Conservation (phyloP, 257 asterid species). For the Primulina eburnea region DNA sequence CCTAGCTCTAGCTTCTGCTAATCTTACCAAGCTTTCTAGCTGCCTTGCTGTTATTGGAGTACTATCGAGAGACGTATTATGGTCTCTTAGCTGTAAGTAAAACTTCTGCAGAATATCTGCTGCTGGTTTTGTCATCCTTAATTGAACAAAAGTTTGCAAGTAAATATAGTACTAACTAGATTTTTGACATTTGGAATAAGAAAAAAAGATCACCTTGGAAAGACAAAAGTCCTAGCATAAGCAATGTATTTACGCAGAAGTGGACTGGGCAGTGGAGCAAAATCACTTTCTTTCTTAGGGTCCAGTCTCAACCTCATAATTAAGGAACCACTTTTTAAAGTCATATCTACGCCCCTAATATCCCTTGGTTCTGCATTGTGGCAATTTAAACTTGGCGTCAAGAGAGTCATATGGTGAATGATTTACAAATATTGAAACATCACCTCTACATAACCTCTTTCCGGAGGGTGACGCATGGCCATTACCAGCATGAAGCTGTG, state of each 20-base stretch:
- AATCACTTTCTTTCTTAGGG: constrained; percentile 67
- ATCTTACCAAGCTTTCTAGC: constrained; percentile 88
- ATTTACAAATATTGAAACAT: constrained; percentile 20
- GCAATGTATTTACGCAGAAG: constrained; percentile 94
- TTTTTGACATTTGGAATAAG: constrained; percentile 18
- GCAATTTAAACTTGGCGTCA: constrained; percentile 29
- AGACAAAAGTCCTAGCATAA: constrained; percentile 79
- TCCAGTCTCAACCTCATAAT: constrained; percentile 78
- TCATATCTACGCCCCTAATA: constrained; percentile 40
- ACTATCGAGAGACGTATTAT: constrained; percentile 71
- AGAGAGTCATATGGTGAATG: constrained; percentile 19
- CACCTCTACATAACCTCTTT: constrained; percentile 78
- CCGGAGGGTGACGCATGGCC: constrained; percentile 62
- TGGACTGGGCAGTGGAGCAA: constrained; percentile 90
- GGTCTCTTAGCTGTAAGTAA: constrained; percentile 80
- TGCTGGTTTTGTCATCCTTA: constrained; percentile 89
- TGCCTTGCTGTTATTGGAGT: constrained; percentile 98
- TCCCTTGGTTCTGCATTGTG: constrained; percentile 51
- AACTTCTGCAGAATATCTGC: constrained; percentile 93
- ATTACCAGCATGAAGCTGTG: constrained; percentile 89
- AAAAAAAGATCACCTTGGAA: constrained; percentile 64
- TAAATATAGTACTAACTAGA: constrained; percentile 3
- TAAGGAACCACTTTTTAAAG: constrained; percentile 51
- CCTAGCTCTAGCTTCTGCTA: constrained; percentile 97
- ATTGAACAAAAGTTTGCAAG: constrained; percentile 24